A percentile compares a stretch with the other conserved stretches of the same genome.
Evolutionary conservation across 768 basidiomycete species (phyloP).

Genomic region (Mrakia frigida): DNA sequence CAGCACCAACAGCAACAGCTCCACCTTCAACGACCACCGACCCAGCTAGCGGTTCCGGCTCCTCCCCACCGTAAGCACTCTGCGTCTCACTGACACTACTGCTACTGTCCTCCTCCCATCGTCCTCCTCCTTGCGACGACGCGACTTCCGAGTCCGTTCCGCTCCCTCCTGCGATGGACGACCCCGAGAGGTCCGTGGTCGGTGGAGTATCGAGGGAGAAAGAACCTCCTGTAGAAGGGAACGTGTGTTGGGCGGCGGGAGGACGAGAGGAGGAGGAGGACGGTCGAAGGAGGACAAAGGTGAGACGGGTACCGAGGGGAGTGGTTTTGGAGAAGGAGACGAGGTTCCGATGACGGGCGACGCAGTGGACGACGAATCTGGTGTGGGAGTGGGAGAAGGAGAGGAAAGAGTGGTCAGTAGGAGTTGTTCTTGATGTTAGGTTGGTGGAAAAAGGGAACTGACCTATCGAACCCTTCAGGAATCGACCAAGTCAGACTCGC

Average conservation of each 20-base stretch:
- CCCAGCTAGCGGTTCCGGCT: background rate
- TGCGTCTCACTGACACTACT: constrained; percentile 16
- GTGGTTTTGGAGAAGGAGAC: constrained; percentile 32
- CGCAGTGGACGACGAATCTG: constrained; percentile 33
- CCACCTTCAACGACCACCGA: background rate
- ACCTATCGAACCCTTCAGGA: constrained; percentile 24
- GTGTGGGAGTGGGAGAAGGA: background rate
- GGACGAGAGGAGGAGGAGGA: background rate
- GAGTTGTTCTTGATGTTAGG: background rate
- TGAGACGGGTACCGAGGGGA: constrained; percentile 15
- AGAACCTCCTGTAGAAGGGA: background rate
- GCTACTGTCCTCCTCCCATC: background rate
- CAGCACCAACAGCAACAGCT: background rate
- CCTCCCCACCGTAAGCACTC: background rate
- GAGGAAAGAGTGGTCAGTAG: too few species aligned
- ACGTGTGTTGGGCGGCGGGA: background rate
- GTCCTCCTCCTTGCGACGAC: background rate
- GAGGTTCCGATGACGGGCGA: constrained; percentile 26
- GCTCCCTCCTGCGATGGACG: background rate
- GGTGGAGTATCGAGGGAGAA: constrained; percentile 31
- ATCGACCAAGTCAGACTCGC: constrained; percentile 19
- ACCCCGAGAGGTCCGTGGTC: constrained; percentile 26
- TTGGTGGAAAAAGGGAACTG: background rate
- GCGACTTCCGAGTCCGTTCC: constrained; percentile 25
- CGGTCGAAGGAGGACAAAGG: constrained; percentile 31